A percentile compares a stretch with the other conserved stretches of the same genome.
These are phyloP conservation scores for Erigeron philadelphicus DNA, from an alignment of 140 eudicot species.

Conservation along the genomic window DNA sequence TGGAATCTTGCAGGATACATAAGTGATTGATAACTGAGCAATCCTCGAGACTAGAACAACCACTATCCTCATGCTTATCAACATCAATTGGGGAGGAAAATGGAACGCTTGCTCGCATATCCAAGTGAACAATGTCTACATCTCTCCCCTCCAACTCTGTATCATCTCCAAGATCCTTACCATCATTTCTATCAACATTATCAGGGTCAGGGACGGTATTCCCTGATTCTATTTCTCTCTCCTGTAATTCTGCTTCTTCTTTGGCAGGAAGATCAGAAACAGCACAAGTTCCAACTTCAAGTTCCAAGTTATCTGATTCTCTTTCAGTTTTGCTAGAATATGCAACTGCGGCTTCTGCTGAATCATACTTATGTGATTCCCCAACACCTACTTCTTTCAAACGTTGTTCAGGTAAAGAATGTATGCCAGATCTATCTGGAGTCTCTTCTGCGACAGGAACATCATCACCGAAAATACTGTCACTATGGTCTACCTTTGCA, in stretches of 20 bases:
- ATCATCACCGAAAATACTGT: conserved; percentile 9
- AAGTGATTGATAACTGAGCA: not conserved
- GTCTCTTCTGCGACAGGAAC: conserved; percentile 21
- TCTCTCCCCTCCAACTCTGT: conserved; percentile 6
- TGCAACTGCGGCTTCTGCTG: conserved; percentile 25
- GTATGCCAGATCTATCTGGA: conserved; percentile 1
- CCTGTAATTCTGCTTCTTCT: conserved; percentile 26
- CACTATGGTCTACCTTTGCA: not conserved
- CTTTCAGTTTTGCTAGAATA: conserved; percentile 16
- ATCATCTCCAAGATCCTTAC: conserved; percentile 20
- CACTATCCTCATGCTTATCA: conserved; percentile 16
- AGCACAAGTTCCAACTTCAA: conserved; percentile 12
- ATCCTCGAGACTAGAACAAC: conserved; percentile 1
- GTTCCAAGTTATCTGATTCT: conserved; percentile 3
- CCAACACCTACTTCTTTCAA: conserved; percentile 18
- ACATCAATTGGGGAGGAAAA: conserved; percentile 9
- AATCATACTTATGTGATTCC: conserved; percentile 29
- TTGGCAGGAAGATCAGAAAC: conserved; percentile 3
- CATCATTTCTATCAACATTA: conserved; percentile 21
- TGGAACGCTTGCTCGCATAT: conserved; percentile 7
- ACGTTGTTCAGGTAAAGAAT: conserved; percentile 12
- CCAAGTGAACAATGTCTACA: conserved; percentile 13
- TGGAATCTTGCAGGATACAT: conserved; percentile 6
- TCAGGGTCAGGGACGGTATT: conserved; percentile 15
- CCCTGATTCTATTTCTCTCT: conserved; percentile 25